These are phyloP conservation scores for Cetraspora pellucida DNA, from an alignment of 192 early-diverging fungal genomes.

Conservation along the genomic window DNA sequence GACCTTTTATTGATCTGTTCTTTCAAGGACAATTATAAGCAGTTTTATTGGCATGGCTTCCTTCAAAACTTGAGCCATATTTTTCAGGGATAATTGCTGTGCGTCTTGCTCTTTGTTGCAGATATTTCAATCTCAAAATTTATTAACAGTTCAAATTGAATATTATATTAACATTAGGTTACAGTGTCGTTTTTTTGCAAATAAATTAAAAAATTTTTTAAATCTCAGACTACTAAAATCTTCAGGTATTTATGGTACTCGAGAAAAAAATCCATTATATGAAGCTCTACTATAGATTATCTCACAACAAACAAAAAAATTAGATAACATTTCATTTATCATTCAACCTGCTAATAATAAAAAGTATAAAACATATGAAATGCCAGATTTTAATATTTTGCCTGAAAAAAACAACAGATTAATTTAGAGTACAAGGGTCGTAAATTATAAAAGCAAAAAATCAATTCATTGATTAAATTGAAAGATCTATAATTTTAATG, in stretches of 20 bases:
- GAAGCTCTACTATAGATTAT: conserved; percentile 27
- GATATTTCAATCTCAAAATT: too few species aligned
- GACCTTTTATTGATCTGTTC: conserved; percentile 18
- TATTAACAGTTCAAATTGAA: conserved; percentile 20
- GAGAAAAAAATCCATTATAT: background rate
- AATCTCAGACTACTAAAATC: too few species aligned
- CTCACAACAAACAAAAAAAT: conserved; percentile 18
- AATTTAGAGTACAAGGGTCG: background rate
- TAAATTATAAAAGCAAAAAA: conserved; percentile 14
- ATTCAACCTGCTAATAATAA: background rate
- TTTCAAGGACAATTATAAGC: background rate
- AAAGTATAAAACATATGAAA: background rate
- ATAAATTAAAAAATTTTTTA: too few species aligned
- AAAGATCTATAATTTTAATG: conserved; percentile 4
- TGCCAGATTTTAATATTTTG: conserved; percentile 7
- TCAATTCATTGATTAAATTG: background rate
- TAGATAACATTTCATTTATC: background rate
- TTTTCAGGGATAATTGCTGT: conserved; percentile 21
- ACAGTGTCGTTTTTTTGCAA: too few species aligned
- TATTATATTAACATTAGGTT: background rate
- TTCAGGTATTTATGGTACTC: background rate
- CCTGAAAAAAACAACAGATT: conserved; percentile 9
- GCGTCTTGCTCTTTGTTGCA: background rate
- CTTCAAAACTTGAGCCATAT: conserved; percentile 2
- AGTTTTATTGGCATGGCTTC: conserved; percentile 19